Percentiles rank a stretch among this genome's conserved stretches.
These are phyloP conservation scores for Fraxinus xanthoxyloides DNA, from an alignment of 305 asterid species.

Conservation along the genomic window DNA sequence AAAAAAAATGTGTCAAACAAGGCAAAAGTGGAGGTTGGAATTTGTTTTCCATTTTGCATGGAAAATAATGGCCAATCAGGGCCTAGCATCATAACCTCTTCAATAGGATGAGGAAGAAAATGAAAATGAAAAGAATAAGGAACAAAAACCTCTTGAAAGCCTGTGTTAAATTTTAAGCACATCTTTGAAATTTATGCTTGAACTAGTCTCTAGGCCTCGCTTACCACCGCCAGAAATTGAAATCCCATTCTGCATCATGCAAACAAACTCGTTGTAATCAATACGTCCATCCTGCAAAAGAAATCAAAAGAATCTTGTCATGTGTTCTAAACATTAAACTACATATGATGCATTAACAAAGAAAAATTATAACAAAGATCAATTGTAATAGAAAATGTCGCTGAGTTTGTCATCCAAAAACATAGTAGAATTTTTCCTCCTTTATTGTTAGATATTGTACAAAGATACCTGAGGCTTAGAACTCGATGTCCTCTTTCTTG, in stretches of 20 bases:
- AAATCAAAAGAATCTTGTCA: background rate
- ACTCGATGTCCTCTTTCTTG: background rate
- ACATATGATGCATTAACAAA: background rate
- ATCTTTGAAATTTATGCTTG: constrained; percentile 80
- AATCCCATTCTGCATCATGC: constrained; percentile 92
- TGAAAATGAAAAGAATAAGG: constrained; percentile 6
- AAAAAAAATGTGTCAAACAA: no score
- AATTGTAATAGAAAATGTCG: background rate
- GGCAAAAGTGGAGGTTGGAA: no score
- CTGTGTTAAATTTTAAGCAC: constrained; percentile 53
- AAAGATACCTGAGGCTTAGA: background rate
- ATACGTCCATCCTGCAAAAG: constrained; percentile 78
- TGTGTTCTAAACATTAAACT: background rate
- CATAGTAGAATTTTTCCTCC: background rate
- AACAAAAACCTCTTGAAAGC: background rate
- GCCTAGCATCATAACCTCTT: constrained; percentile 11
- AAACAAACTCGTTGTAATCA: constrained; percentile 90
- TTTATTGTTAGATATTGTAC: background rate
- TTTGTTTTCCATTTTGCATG: no score
- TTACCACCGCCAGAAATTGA: constrained; percentile 58
- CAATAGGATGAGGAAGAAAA: background rate
- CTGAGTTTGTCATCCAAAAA: background rate
- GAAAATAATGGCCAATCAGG: no score
- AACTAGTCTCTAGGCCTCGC: constrained; percentile 68
- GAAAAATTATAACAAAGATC: background rate